Conservation (phyloP, 2,329 filamentous ascomycete genomes). For the Ambrosiella cleistominuta region DNA sequence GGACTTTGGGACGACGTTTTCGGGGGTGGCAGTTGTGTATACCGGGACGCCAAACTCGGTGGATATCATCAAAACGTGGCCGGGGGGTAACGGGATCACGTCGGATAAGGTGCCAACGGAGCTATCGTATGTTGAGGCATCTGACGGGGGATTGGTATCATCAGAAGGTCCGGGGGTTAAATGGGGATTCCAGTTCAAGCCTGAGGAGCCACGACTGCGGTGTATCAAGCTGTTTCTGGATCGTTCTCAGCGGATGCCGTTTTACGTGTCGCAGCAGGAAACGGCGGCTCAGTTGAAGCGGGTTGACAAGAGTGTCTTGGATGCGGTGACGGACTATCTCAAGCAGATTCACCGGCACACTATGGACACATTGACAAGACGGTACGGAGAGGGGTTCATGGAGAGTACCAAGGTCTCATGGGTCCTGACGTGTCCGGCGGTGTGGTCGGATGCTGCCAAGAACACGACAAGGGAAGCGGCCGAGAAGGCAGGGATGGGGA, state of each 20-base stretch:
- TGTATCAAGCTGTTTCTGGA: constrained; percentile 78
- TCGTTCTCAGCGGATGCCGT: constrained; percentile 60
- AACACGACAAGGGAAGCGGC: constrained; percentile 64
- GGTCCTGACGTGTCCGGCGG: constrained; percentile 64
- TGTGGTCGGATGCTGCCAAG: constrained; percentile 76
- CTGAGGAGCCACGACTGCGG: constrained; percentile 55
- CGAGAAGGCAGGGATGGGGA: constrained; percentile 62
- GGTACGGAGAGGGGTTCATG: constrained; percentile 68
- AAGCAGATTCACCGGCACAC: constrained; percentile 61
- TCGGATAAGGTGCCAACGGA: constrained; percentile 75
- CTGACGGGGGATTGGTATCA: constrained; percentile 15
- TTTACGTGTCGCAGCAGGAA: constrained; percentile 62
- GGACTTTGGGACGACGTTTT: constrained; percentile 70
- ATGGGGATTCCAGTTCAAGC: constrained; percentile 74
- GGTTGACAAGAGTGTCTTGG: constrained; percentile 59
- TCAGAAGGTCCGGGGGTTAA: constrained; percentile 34
- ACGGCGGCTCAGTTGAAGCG: constrained; percentile 59
- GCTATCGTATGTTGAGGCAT: constrained; percentile 38
- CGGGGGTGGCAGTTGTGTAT: constrained; percentile 57
- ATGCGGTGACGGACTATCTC: constrained; percentile 65
- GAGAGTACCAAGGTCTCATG: constrained; percentile 58
- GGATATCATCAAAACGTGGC: constrained; percentile 73
- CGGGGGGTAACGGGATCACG: constrained; percentile 70
- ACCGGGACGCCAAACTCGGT: constrained; percentile 62
- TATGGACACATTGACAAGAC: constrained; percentile 55